Evolutionary conservation across 163 green algal genomes (phyloP), one percentile per base, ranked within the genome.

Genomic region (Chlamydomonas reinhardtii): DNA sequence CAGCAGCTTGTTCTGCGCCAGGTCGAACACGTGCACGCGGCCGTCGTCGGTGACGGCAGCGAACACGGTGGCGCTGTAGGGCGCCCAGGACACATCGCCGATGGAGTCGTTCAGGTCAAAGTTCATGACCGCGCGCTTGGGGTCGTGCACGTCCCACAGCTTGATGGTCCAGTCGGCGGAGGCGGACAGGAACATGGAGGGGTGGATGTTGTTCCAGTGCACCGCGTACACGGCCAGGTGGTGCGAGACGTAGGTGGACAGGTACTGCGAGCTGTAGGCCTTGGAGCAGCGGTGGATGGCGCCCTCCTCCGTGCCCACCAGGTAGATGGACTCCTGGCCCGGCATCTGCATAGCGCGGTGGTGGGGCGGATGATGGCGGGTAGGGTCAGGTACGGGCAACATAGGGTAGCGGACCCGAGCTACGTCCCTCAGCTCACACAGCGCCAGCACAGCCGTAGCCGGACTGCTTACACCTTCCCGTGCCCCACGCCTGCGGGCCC

Each of bases 231-330:
- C 95, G 0, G 96, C 87, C 89, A 97, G 94, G 74, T 88, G 35
- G 82, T 98, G 96, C 65, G 93, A 94, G 27, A 69, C 76, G 85
- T 95, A 98, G 65, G 93, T 94, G 59, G 94, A 89, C 72, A 97
- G 88, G 81, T 97, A 97, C 86, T 97, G 92, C 12, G 90, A 95
- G 84, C 89, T 93, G 91, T 96, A 96, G 11, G 89, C 89, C 83
- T 91, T 89, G 88, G 89, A 96, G 95, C 96, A 99, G 91, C 96
- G 95, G 94, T 97, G 94, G 22, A 98, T 94, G 27, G 76, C 65
- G 29, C 97, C 97, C 87, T 98, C 94, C 89, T 98, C 96, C 16
- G 94, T 98, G 59, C 97, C 97, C 43, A 99, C 95, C 62, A 99
- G 82, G 91, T 98, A 98, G 32, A 97, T 88, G 73, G 89, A 83